Conservation (phyloP, 192 early-diverging fungal species). For the Linnemannia exigua region DNA sequence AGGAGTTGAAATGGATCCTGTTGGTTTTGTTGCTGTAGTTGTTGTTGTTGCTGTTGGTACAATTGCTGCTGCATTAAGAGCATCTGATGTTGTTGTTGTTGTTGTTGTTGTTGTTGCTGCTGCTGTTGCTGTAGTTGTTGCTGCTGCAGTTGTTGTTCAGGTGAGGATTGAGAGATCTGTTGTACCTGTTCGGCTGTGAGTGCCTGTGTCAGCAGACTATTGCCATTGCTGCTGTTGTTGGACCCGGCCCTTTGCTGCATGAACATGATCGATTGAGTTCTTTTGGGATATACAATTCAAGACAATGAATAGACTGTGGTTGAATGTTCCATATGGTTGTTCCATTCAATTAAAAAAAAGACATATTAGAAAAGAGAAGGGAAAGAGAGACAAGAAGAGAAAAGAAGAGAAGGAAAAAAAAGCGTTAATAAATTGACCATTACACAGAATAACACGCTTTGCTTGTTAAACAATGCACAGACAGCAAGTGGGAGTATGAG, state of each 20-base stretch:
- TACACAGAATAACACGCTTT: background rate
- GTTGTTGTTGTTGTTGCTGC: slow-evolving; percentile 21
- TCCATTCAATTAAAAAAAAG: slow-evolving; percentile 1
- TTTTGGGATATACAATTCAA: background rate
- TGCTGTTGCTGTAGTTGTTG: slow-evolving; percentile 30
- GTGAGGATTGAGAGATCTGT: background rate
- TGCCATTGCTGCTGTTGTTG: slow-evolving; percentile 6
- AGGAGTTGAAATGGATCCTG: slow-evolving; percentile 10
- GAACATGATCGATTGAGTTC: background rate
- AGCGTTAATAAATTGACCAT: background rate
- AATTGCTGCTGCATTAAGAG: slow-evolving; percentile 20
- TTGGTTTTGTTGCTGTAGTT: slow-evolving; percentile 12
- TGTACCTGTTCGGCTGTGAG: slow-evolving; percentile 36
- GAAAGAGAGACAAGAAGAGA: background rate
- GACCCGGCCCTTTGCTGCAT: slow-evolving; percentile 2
- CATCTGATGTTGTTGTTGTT: slow-evolving; percentile 18
- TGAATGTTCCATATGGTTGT: background rate
- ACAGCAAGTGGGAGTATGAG: too few relatives aligned
- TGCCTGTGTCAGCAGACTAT: slow-evolving; percentile 44
- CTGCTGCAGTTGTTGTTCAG: slow-evolving; percentile 5
- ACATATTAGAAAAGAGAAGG: background rate
- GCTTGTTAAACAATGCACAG: background rate
- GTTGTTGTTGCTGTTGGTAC: slow-evolving; percentile 19
- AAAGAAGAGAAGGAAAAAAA: background rate
- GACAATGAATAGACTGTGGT: background rate